Evolutionary conservation across 306 rosid genomes (phyloP).

Genomic region (Sophora flavescens): DNA sequence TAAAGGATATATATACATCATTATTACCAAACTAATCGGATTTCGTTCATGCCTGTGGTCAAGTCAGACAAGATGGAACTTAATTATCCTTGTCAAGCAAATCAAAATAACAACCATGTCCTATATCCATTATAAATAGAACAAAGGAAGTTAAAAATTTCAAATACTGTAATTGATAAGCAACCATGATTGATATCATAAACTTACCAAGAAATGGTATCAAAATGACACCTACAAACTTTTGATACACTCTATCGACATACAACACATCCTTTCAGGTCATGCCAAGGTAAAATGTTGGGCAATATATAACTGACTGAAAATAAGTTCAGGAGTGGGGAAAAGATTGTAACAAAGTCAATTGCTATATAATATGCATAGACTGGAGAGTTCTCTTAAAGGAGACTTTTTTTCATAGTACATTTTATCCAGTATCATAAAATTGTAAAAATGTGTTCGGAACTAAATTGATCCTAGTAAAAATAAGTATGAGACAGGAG

Average conservation of each 20-base stretch:
- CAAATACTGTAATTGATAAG: background rate
- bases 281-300: background rate
- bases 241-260: background rate
- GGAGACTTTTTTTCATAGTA: background rate
- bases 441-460: constrained; percentile 20
- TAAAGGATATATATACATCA: background rate
- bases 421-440: constrained; percentile 15
- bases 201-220: constrained; percentile 13
- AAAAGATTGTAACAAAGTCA: constrained; percentile 25
- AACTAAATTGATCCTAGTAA: constrained; percentile 13
- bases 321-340: background rate
- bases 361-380: background rate
- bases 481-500: background rate
- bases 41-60: background rate
- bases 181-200: background rate
- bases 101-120: constrained; percentile 5
- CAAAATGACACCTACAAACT: background rate
- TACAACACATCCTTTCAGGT: constrained; percentile 7
- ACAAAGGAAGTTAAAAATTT: constrained; percentile 13
- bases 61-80: background rate
- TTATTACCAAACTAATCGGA: constrained; percentile 1
- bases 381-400: background rate
- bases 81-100: background rate
- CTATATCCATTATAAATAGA: background rate
- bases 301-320: constrained; percentile 8